Base-by-base conservation (phyloP, 2,329 filamentous ascomycete genomes). In the Diaporthe citrichinensis region DNA sequence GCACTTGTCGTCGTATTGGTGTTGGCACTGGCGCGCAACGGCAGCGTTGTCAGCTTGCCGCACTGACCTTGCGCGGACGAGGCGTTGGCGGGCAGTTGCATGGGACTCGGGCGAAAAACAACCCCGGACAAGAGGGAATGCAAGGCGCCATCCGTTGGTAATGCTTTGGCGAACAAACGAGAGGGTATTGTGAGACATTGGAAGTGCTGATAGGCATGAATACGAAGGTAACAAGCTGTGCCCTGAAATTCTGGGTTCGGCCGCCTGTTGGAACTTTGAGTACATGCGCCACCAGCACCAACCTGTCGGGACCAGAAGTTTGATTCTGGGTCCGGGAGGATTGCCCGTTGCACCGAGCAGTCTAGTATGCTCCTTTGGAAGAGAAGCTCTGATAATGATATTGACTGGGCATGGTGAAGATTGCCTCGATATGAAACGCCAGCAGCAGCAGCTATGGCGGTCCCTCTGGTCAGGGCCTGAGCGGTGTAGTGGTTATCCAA, bases 11-110 rank as follows among this genome's bases (percentile, higher is more conserved):
- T 55, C 65, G 23, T 55, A 49, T 65, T 57, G 71, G 71, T 57
- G 58, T 62, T 62, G 46, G 51, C 49, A 17, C 25, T 61, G 58
- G 68, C 53, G 25, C 31, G 59, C 34, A 15, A 44, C 39, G 20
- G 46, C 44, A 23, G 36, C 20, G 20, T 72, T 65, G 65, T 69
- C 34, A 69, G 65, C 65, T 41, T 65, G 58, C 71, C 71, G 71
- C 65, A 61, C 58, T 55, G 72, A 61, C 72, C 53, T 51, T 49
- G 39, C 51, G 61, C 57, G 53, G n/a, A 51, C 31, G 31, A 36
- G 34, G 58, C 36, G 36, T 36, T 44, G 51, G 41, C 72, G 58
- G 39, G 51, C 46, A 46, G 25, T 51, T 57, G 55, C 61, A 68
- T 61, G n/a, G 34, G 62, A 74, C 62, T 65, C 58, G 71, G 58